Percentiles rank a stretch among this genome's conserved stretches.
These are phyloP conservation scores for Aspergillus niger DNA, from an alignment of 2,329 filamentous ascomycete species.

Conservation along the genomic window DNA sequence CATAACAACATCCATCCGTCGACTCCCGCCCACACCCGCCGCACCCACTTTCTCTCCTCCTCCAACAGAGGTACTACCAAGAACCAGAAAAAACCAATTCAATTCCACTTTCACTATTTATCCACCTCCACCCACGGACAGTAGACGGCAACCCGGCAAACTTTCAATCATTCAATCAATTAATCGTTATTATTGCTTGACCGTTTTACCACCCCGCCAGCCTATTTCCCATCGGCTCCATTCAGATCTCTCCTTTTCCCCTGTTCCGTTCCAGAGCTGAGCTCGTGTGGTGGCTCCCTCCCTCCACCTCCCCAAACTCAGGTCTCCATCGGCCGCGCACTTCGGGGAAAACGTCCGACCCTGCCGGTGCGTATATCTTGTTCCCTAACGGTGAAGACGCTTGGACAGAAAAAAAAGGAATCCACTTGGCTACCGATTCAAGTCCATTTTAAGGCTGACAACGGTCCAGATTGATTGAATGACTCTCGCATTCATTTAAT, in stretches of 20 bases:
- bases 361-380: slow-evolving; percentile 18
- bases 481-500: slow-evolving; percentile 6
- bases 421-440: slow-evolving; percentile 16
- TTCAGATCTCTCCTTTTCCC: slow-evolving; percentile 1
- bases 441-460: slow-evolving; percentile 22
- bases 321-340: slow-evolving; percentile 8
- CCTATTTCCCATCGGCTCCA: slow-evolving; percentile 2
- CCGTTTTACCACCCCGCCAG: neutral
- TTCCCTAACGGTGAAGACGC: slow-evolving; percentile 19
- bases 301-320: slow-evolving; percentile 8
- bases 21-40: neutral
- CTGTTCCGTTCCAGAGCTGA: neutral
- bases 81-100: neutral
- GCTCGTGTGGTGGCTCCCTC: slow-evolving; percentile 8
- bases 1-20: neutral
- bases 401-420: slow-evolving; percentile 15
- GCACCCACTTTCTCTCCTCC: neutral
- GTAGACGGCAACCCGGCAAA: too few species aligned
- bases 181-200: neutral
- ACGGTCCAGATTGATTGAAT: slow-evolving; percentile 18
- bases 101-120: too few species aligned
- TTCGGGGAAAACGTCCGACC: slow-evolving; percentile 15
- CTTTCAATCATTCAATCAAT: neutral
- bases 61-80: too few species aligned
- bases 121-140: too few species aligned